Conservation (phyloP, 768 basidiomycete genomes). For the Psilocybe cyanescens region DNA sequence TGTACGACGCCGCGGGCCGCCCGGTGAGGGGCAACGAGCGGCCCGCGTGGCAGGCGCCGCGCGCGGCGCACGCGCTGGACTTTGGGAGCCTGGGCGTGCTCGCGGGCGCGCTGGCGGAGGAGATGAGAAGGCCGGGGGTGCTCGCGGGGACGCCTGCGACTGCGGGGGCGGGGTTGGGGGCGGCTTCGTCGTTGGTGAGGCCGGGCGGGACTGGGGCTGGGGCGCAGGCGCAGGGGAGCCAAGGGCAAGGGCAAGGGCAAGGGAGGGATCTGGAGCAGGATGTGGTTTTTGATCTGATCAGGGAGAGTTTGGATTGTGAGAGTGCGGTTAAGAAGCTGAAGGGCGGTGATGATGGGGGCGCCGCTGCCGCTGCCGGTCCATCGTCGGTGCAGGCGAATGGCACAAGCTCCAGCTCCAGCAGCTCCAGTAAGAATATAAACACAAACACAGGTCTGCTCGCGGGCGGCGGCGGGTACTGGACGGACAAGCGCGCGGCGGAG, state of each 20-base stretch:
- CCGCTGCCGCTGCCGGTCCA: no score
- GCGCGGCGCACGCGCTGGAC: slow-evolving; percentile 59
- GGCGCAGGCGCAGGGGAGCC: neutral
- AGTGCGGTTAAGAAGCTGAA: slow-evolving; percentile 18
- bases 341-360: slow-evolving; percentile 2
- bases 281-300: slow-evolving; percentile 33
- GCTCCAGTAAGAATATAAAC: no score
- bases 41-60: slow-evolving; percentile 50
- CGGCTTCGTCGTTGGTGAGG: no score
- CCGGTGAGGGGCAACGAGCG: slow-evolving; percentile 24
- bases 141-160: neutral
- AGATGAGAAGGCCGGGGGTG: slow-evolving; percentile 34
- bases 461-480: slow-evolving; percentile 47
- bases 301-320: slow-evolving; percentile 42
- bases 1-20: no score
- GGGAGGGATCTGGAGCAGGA: slow-evolving; percentile 13
- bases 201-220: neutral
- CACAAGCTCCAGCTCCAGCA: neutral
- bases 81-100: slow-evolving; percentile 66
- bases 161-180: neutral
- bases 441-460: slow-evolving; percentile 17
- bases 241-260: neutral
- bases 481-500: slow-evolving; percentile 45
- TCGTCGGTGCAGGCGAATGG: no score
- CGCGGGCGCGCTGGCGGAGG: slow-evolving; percentile 48